A percentile compares a stretch with the other conserved stretches of the same genome.
phyloP scores from a whole-genome alignment of 2,329 filamentous ascomycete genomes.

The Chrysosporium queenslandicum region DNA sequence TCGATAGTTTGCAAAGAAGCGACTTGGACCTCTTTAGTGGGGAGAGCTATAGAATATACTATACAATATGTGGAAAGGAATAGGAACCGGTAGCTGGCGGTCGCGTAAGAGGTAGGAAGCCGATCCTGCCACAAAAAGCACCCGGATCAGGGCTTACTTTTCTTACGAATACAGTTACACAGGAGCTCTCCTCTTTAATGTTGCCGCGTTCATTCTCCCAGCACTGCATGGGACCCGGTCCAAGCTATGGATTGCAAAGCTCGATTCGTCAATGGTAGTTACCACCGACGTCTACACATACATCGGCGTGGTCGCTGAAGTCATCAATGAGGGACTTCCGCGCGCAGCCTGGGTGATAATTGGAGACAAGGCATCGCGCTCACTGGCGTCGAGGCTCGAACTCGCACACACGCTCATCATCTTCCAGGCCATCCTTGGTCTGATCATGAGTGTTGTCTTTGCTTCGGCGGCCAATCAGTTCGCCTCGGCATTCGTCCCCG shows the following conservation, averaged over 20 bases:
- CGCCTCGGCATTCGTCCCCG: slow-evolving; percentile 53
- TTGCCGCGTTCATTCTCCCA: slow-evolving; percentile 53
- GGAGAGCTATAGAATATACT: background rate
- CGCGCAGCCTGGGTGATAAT: slow-evolving; percentile 59
- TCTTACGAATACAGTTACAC: slow-evolving; percentile 34
- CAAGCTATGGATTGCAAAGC: slow-evolving; percentile 61
- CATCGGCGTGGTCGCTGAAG: slow-evolving; percentile 56
- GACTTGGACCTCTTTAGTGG: no score
- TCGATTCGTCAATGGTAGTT: slow-evolving; percentile 52
- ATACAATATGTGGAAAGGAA: background rate
- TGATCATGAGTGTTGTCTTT: slow-evolving; percentile 52
- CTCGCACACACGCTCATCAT: slow-evolving; percentile 52
- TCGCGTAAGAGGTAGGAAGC: background rate
- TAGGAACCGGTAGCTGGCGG: background rate
- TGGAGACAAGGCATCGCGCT: slow-evolving; percentile 51
- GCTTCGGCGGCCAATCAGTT: slow-evolving; percentile 46
- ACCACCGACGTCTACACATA: slow-evolving; percentile 61
- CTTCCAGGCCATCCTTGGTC: slow-evolving; percentile 47
- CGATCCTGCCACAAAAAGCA: no score
- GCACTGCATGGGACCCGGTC: slow-evolving; percentile 57
- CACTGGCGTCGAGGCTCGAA: slow-evolving; percentile 42
- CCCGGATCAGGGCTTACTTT: background rate
- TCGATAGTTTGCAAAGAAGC: no score
- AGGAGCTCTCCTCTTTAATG: slow-evolving; percentile 54
- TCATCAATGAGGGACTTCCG: slow-evolving; percentile 63